These are phyloP conservation scores for Leishmania martiniquensis DNA, from an alignment of 208 protist species.

Conservation along the genomic window DNA sequence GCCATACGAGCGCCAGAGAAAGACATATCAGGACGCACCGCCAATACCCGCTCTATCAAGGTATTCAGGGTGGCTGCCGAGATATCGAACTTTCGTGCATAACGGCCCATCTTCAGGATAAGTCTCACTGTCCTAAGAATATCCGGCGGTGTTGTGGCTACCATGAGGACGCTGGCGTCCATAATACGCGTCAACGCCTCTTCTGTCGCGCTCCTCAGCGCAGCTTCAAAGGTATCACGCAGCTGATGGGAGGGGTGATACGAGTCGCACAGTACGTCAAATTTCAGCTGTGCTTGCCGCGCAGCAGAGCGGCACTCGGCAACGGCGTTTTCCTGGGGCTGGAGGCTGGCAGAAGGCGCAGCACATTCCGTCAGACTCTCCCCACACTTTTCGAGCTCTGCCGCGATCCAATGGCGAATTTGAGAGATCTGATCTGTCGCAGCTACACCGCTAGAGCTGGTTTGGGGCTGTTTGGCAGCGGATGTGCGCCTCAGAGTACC, in stretches of 20 bases:
- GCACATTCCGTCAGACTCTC: neutral
- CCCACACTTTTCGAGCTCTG: conserved; percentile 10
- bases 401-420: conserved; percentile 23
- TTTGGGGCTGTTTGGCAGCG: neutral
- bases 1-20: conserved; percentile 16
- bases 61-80: conserved; percentile 13
- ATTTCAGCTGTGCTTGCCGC: neutral
- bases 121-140: conserved; percentile 27
- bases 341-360: neutral
- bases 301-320: conserved; percentile 10
- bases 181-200: conserved; percentile 6
- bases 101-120: conserved; percentile 45
- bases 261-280: conserved; percentile 5
- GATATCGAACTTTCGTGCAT: conserved; percentile 26
- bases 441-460: neutral
- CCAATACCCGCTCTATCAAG: conserved; percentile 30
- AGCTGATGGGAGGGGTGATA: conserved; percentile 15
- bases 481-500: conserved; percentile 3
- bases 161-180: neutral
- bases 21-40: conserved; percentile 24
- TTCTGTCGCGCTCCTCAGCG: conserved; percentile 7
- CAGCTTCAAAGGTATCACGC: conserved; percentile 15
- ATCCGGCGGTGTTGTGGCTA: neutral
- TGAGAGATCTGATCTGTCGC: neutral
- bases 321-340: neutral